Percentiles rank a stretch among this genome's conserved stretches.
phyloP scores from a whole-genome alignment of 441 rosid species.

The Metrosideros polymorpha region DNA sequence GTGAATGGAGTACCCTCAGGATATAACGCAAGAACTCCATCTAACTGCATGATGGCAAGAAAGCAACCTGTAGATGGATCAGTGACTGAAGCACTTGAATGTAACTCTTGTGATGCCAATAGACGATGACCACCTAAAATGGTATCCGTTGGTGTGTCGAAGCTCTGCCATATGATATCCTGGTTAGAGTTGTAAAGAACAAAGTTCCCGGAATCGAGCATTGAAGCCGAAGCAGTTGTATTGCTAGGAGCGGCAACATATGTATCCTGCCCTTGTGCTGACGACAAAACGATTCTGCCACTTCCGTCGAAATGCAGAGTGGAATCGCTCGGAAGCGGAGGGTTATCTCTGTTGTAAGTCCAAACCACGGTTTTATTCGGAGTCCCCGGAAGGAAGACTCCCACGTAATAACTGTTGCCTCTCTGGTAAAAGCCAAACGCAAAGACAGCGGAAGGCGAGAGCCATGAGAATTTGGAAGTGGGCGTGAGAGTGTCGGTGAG shows the following conservation, averaged over 20 bases:
- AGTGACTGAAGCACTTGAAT: slow-evolving; percentile 1
- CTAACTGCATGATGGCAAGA: slow-evolving; percentile 2
- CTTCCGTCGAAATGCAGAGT: background rate
- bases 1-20: background rate
- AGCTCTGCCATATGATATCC: slow-evolving; percentile 20
- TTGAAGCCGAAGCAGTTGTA: slow-evolving; percentile 11
- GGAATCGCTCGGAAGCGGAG: background rate
- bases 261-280: background rate
- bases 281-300: background rate
- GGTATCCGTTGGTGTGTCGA: slow-evolving; percentile 16
- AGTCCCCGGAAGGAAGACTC: background rate
- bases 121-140: slow-evolving; percentile 13
- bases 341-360: background rate
- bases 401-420: background rate
- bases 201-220: slow-evolving; percentile 31
- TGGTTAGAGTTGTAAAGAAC: slow-evolving; percentile 12
- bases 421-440: background rate
- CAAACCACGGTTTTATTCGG: background rate
- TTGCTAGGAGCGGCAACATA: background rate
- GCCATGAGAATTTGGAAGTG: background rate
- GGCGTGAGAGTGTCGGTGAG: background rate
- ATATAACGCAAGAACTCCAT: slow-evolving; percentile 21
- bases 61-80: slow-evolving; percentile 9
- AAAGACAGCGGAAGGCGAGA: background rate
- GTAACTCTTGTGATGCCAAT: background rate